Evolutionary conservation across 2,329 filamentous ascomycete genomes (phyloP), one percentile per base, ranked within the genome.

Genomic region (Clonostachys sp.): DNA sequence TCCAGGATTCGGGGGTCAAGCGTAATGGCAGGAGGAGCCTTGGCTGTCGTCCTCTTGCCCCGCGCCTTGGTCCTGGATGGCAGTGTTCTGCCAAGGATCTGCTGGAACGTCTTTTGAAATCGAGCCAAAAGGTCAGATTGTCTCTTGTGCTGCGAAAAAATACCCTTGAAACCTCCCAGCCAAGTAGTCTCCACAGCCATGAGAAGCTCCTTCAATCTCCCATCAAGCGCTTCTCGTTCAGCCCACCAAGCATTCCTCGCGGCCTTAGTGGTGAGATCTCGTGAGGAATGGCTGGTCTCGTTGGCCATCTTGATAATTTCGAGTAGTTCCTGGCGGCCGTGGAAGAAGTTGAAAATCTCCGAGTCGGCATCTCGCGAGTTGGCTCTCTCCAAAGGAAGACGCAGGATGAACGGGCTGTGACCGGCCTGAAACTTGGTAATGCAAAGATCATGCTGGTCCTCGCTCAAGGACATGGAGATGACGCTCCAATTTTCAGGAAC

Each of bases 101-200:
- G 80, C 47, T 91, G 80, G 53, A 99, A 91, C 5, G 80, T 81
- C 60, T 80, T 83, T 34, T 90, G 83, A 61, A 99, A 97, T 33
- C 81, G 81, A 6, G 81, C 78, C 34, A 97, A 70, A 12, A 89
- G 71, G 24, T 84, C 77, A 1, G 80, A 70, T 17, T 86, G 76
- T 36, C 78, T 76, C 44, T 73, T 66, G 46, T 87, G 80, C 46
- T 89, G 86, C 2, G 90, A 91, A 60, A 99, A 92, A n/a, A 99
- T 86, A 14, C 92, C 91, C 48, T 84, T 86, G 75, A 99, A 99
- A 0, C 94, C 94, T 44, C 92, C 91, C 6, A 99, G 80, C 94
- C 94, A 99, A 18, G 94, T 84, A 51, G 88, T 86, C 65, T 99
- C 92, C 38, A 99, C 87, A 50, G 90, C 95, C 46, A 84, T 75